phyloP scores from a whole-genome alignment of 2,329 filamentous ascomycete species.

The Lecanicillium sp. region DNA sequence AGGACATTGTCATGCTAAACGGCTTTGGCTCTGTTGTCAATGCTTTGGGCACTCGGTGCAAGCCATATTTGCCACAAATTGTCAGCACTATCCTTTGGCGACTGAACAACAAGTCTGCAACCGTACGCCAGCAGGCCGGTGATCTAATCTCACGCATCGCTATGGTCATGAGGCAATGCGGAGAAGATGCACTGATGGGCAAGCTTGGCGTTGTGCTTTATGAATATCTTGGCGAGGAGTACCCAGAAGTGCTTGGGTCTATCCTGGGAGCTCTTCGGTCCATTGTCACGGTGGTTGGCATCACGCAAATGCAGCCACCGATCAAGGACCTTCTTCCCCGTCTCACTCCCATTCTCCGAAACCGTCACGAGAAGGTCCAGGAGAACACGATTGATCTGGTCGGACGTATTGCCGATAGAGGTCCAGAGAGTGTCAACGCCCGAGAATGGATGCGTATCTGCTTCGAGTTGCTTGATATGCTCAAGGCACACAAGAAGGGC shows the following conservation, averaged over 20 bases:
- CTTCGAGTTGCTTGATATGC: slow-evolving; percentile 97
- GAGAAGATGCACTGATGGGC: slow-evolving; percentile 90
- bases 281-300: slow-evolving; percentile 96
- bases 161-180: slow-evolving; percentile 98
- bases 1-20: slow-evolving; percentile 93
- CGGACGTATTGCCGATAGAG: slow-evolving; percentile 93
- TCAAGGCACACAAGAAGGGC: slow-evolving; percentile 99
- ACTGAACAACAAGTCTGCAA: slow-evolving; percentile 95
- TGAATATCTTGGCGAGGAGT: slow-evolving; percentile 97
- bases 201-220: slow-evolving; percentile 93
- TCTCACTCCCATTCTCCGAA: slow-evolving; percentile 94
- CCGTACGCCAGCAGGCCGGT: slow-evolving; percentile 91
- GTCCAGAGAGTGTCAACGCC: slow-evolving; percentile 91
- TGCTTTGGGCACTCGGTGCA: slow-evolving; percentile 84
- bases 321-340: slow-evolving; percentile 94
- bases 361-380: slow-evolving; percentile 97
- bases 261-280: slow-evolving; percentile 91
- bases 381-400: slow-evolving; percentile 98
- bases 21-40: slow-evolving; percentile 98
- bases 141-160: slow-evolving; percentile 95
- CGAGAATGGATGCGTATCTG: slow-evolving; percentile 99
- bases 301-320: slow-evolving; percentile 95
- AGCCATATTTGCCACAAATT: slow-evolving; percentile 93
- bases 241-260: slow-evolving; percentile 92
- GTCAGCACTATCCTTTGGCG: slow-evolving; percentile 94